A percentile compares a stretch with the other conserved stretches of the same genome.
These are phyloP conservation scores for Puccinia hordei DNA, from an alignment of 1,284 basidiomycete species.

Conservation along the genomic window DNA sequence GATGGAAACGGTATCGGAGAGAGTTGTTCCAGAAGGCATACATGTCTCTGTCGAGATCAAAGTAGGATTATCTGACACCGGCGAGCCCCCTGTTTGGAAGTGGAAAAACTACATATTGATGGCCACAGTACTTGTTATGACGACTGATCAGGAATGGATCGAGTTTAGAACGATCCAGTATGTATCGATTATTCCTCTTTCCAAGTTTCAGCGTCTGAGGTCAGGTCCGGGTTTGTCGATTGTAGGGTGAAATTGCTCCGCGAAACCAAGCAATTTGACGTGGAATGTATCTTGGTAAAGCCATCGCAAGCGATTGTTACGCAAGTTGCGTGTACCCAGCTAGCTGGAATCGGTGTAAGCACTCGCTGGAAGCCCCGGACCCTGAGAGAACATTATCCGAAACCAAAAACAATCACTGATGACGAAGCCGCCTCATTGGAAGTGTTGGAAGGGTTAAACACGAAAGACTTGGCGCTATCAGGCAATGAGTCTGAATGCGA, in stretches of 20 bases:
- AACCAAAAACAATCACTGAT: constrained; percentile 37
- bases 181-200: background rate
- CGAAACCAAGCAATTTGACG: constrained; percentile 41
- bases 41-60: constrained; percentile 43
- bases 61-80: constrained; percentile 37
- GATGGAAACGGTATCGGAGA: constrained; percentile 41
- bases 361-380: constrained; percentile 36
- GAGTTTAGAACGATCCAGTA: constrained; percentile 50
- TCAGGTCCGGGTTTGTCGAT: background rate
- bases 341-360: constrained; percentile 47
- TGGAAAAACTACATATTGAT: constrained; percentile 45
- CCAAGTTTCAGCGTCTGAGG: background rate
- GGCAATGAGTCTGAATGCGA: constrained; percentile 27
- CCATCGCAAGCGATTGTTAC: constrained; percentile 44
- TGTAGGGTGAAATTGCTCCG: constrained; percentile 39
- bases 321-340: constrained; percentile 38
- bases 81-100: constrained; percentile 21
- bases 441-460: constrained; percentile 30
- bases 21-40: constrained; percentile 31
- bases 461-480: constrained; percentile 32
- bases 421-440: constrained; percentile 35
- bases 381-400: constrained; percentile 43
- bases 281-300: constrained; percentile 48
- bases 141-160: constrained; percentile 49
- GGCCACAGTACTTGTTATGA: constrained; percentile 49